Conservation (phyloP, 2,329 filamentous ascomycete genomes). For the Penicillium fuscoglaucum region DNA sequence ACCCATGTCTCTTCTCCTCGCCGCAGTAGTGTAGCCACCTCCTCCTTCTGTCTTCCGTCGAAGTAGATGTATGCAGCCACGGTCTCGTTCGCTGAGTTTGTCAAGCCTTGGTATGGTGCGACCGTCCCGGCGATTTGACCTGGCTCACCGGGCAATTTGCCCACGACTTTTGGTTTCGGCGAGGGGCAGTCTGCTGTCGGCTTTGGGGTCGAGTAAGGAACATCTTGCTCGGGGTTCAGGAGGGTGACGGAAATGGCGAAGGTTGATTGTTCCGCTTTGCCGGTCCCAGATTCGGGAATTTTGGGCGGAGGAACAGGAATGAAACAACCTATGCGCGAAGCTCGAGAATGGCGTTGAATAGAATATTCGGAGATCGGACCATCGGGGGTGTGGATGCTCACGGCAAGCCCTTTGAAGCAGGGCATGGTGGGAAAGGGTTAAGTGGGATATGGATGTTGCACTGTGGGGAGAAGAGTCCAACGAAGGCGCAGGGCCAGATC, state of each 20-base stretch:
- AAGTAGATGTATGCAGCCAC: constrained; percentile 99
- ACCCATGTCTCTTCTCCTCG: constrained; percentile 99
- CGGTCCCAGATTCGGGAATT: constrained; percentile 65
- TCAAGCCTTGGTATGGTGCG: constrained; percentile 86
- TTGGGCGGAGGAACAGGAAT: constrained; percentile 92
- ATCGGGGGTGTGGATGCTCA: constrained; percentile 85
- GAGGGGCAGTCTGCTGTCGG: constrained; percentile 72
- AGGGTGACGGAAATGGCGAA: constrained; percentile 98
- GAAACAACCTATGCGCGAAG: constrained; percentile 92
- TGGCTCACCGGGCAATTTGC: constrained; percentile 61
- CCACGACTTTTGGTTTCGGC: constrained; percentile 79
- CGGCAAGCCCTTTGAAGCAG: constrained; percentile 98
- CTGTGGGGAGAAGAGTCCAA: constrained; percentile 6
- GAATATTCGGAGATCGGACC: constrained; percentile 87
- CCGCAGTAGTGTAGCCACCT: constrained; percentile 88
- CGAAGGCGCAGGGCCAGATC: constrained; percentile 9
- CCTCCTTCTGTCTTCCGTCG: constrained; percentile 90
- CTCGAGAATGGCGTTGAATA: constrained; percentile 87
- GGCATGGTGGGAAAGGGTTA: constrained; percentile 61
- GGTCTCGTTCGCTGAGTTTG: constrained; percentile 90
- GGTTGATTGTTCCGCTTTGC: constrained; percentile 86
- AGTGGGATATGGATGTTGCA: constrained; percentile 2
- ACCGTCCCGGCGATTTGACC: constrained; percentile 60
- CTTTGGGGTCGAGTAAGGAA: constrained; percentile 91
- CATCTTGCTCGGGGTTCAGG: constrained; percentile 80